A percentile compares a stretch with the other conserved stretches of the same genome.
These are phyloP conservation scores for Malania oleifera DNA, from an alignment of 164 flowering plant genomes.

Conservation along the genomic window DNA sequence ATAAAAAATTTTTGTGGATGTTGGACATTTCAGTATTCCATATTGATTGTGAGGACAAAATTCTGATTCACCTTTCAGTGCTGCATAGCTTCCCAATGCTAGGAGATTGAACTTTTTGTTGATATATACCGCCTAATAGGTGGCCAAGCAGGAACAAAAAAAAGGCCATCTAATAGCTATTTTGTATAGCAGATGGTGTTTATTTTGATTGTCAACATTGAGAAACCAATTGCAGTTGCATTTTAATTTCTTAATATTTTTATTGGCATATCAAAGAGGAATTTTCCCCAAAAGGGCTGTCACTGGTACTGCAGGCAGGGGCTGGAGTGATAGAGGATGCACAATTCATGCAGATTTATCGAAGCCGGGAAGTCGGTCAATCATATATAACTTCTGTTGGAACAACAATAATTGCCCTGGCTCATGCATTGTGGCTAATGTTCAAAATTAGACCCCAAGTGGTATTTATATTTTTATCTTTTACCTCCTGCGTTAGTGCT, in stretches of 20 bases:
- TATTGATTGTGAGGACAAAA: too few species aligned
- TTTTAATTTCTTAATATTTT: slow-evolving; percentile 4
- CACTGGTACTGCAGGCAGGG: slow-evolving; percentile 26
- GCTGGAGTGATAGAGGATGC: slow-evolving; percentile 25
- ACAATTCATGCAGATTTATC: slow-evolving; percentile 70
- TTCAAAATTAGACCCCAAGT: slow-evolving; percentile 79
- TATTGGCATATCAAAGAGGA: neutral
- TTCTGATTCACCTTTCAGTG: too few species aligned
- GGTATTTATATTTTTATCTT: slow-evolving; percentile 42
- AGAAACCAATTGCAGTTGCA: neutral
- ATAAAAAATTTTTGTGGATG: too few species aligned
- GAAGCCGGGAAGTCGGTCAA: slow-evolving; percentile 95
- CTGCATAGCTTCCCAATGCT: too few species aligned
- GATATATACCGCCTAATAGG: too few species aligned
- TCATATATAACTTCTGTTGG: slow-evolving; percentile 85
- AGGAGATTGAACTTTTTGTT: too few species aligned
- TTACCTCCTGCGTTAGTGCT: neutral
- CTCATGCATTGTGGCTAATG: slow-evolving; percentile 81
- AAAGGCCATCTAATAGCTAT: neutral
- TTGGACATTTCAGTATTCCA: too few species aligned
- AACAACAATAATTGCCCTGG: slow-evolving; percentile 75
- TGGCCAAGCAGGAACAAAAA: too few species aligned
- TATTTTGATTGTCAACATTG: neutral
- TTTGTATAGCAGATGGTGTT: slow-evolving; percentile 8
- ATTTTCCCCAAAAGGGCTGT: slow-evolving; percentile 8